These are phyloP conservation scores for Pseudoperonospora humuli DNA, from an alignment of 352 stramenopile genomes.

Conservation along the genomic window DNA sequence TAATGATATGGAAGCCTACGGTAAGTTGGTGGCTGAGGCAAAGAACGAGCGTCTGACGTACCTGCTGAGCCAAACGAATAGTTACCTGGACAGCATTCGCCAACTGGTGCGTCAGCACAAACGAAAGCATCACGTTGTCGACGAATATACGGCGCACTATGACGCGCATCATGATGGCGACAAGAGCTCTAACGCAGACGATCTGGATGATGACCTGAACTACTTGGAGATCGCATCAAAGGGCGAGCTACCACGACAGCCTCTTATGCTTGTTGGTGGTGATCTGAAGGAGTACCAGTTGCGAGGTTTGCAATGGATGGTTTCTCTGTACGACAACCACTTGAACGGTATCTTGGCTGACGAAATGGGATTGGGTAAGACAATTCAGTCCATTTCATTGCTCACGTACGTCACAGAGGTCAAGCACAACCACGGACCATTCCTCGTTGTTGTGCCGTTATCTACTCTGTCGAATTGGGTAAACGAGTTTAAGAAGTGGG, in stretches of 20 bases:
- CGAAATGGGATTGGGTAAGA: constrained; percentile 92
- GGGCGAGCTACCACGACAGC: constrained; percentile 86
- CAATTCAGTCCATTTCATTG: constrained; percentile 82
- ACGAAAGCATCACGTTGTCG: constrained; percentile 63
- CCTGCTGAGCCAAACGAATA: constrained; percentile 93
- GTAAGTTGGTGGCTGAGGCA: constrained; percentile 93
- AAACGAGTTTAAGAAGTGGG: constrained; percentile 93
- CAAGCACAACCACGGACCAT: constrained; percentile 89
- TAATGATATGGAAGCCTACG: constrained; percentile 98
- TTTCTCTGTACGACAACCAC: constrained; percentile 96
- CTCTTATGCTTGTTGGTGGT: constrained; percentile 93
- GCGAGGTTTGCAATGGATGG: constrained; percentile 99
- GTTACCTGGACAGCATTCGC: constrained; percentile 94
- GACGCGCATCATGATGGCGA: constrained; percentile 27
- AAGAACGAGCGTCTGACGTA: constrained; percentile 98
- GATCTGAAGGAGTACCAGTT: constrained; percentile 98
- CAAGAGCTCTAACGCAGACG: constrained; percentile 18
- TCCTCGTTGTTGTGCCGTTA: constrained; percentile 97
- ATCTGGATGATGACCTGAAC: constrained; percentile 73
- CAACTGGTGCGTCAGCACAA: constrained; percentile 88
- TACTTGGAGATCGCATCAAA: constrained; percentile 81
- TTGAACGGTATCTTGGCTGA: constrained; percentile 98
- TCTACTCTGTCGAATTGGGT: constrained; percentile 92
- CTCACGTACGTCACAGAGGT: constrained; percentile 79
- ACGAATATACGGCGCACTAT: constrained; percentile 33